phyloP scores from a whole-genome alignment of 345 rosid genomes.

The Mangifera indica region DNA sequence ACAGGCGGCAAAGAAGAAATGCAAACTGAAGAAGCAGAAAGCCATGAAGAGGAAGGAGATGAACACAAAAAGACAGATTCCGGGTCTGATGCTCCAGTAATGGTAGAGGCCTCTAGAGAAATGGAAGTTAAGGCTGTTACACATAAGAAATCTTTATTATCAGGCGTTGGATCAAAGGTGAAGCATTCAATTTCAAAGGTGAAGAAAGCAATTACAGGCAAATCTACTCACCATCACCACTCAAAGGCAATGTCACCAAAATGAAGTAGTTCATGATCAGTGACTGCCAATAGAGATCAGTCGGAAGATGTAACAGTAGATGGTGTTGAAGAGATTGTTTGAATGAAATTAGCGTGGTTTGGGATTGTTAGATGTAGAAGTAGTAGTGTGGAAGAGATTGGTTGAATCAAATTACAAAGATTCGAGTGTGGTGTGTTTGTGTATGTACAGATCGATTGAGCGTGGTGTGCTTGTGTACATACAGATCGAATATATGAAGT shows the following conservation, averaged over 20 bases:
- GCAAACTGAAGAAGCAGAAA: constrained; percentile 27
- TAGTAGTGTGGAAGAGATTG: background rate
- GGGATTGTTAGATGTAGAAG: background rate
- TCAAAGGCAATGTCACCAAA: constrained; percentile 54
- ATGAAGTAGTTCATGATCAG: constrained; percentile 8
- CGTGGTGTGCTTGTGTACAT: background rate
- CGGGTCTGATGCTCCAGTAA: constrained; percentile 54
- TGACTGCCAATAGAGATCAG: background rate
- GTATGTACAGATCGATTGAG: background rate
- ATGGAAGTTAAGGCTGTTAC: constrained; percentile 36
- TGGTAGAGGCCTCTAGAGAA: constrained; percentile 62
- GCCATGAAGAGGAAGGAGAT: constrained; percentile 38
- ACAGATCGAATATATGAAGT: background rate
- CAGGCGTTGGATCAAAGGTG: constrained; percentile 84
- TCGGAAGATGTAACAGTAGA: too few species aligned
- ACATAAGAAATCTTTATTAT: constrained; percentile 78
- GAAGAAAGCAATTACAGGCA: constrained; percentile 80
- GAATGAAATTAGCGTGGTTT: too few species aligned
- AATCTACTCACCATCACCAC: constrained; percentile 72
- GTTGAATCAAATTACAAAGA: background rate
- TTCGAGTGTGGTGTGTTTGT: constrained; percentile 17
- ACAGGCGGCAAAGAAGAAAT: constrained; percentile 23
- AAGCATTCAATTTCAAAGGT: constrained; percentile 90
- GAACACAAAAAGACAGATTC: constrained; percentile 51
- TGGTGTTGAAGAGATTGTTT: too few species aligned